A percentile compares a stretch with the other conserved stretches of the same genome.
Conservation (phyloP, 495 filamentous ascomycete species). For the Penicillium ucsense region DNA sequence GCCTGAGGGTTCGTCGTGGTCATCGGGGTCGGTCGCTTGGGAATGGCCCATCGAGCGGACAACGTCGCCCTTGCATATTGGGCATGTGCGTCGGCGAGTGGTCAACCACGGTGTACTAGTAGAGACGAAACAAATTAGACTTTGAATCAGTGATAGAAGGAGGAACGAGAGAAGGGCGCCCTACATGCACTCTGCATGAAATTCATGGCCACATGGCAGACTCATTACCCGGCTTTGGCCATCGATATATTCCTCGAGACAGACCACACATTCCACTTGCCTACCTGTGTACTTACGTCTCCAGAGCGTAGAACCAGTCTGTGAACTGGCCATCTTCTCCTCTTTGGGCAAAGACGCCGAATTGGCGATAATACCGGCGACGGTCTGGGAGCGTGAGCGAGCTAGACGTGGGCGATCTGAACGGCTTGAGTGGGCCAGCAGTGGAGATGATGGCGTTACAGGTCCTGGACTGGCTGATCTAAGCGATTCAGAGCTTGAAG, state of each 20-base stretch:
- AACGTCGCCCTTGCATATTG: slow-evolving; percentile 96
- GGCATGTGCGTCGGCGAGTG: slow-evolving; percentile 87
- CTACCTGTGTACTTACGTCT: slow-evolving; percentile 77
- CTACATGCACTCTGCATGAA: slow-evolving; percentile 98
- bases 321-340: slow-evolving; percentile 40
- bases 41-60: slow-evolving; percentile 51
- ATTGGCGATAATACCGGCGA: slow-evolving; percentile 41
- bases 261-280: slow-evolving; percentile 94
- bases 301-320: slow-evolving; percentile 43
- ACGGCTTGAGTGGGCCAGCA: slow-evolving; percentile 37
- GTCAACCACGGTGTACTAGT: slow-evolving; percentile 93
- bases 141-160: too few species aligned
- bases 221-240: slow-evolving; percentile 95
- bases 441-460: slow-evolving; percentile 65
- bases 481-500: slow-evolving; percentile 40
- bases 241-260: slow-evolving; percentile 92
- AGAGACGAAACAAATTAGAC: too few species aligned
- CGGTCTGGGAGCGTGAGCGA: slow-evolving; percentile 56
- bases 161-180: slow-evolving; percentile 13
- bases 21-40: slow-evolving; percentile 38
- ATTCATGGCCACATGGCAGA: slow-evolving; percentile 96
- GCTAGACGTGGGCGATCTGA: slow-evolving; percentile 26
- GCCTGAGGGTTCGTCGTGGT: slow-evolving; percentile 35
- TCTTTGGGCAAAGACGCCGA: slow-evolving; percentile 24
- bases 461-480: slow-evolving; percentile 41